Conservation (phyloP, 371 early-diverging fungal genomes). For the Sporodiniella umbellata region DNA sequence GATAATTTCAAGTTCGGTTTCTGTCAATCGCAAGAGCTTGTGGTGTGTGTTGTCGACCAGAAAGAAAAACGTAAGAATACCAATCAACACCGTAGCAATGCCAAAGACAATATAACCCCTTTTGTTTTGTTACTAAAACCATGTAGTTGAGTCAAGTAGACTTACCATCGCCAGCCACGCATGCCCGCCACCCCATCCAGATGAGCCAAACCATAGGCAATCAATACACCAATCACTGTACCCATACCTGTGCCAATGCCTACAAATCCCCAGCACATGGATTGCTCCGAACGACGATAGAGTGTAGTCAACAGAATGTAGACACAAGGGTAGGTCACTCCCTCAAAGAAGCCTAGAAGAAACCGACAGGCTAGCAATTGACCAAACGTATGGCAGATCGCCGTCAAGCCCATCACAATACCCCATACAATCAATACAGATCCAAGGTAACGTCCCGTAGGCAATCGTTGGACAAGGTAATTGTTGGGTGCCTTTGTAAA, state of each 20-base stretch:
- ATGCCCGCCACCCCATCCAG: slow-evolving; percentile 16
- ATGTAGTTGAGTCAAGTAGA: neutral
- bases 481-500: slow-evolving; percentile 17
- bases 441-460: slow-evolving; percentile 25
- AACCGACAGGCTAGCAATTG: slow-evolving; percentile 24
- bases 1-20: slow-evolving; percentile 30
- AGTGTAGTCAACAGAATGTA: slow-evolving; percentile 24
- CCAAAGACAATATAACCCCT: slow-evolving; percentile 41
- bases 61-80: slow-evolving; percentile 26
- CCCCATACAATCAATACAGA: slow-evolving; percentile 31
- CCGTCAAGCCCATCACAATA: slow-evolving; percentile 19
- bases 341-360: slow-evolving; percentile 38
- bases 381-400: slow-evolving; percentile 21
- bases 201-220: slow-evolving; percentile 24
- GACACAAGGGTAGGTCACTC: slow-evolving; percentile 26
- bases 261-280: slow-evolving; percentile 19
- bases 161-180: slow-evolving; percentile 26
- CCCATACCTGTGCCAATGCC: slow-evolving; percentile 23
- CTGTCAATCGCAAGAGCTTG: slow-evolving; percentile 20
- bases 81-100: slow-evolving; percentile 24
- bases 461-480: slow-evolving; percentile 30
- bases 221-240: slow-evolving; percentile 22
- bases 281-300: slow-evolving; percentile 36
- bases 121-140: too few relatives aligned
- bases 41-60: slow-evolving; percentile 28